A percentile compares a stretch with the other conserved stretches of the same genome.
Conservation (phyloP, 2,329 filamentous ascomycete genomes). For the Helminthosporium solani region DNA sequence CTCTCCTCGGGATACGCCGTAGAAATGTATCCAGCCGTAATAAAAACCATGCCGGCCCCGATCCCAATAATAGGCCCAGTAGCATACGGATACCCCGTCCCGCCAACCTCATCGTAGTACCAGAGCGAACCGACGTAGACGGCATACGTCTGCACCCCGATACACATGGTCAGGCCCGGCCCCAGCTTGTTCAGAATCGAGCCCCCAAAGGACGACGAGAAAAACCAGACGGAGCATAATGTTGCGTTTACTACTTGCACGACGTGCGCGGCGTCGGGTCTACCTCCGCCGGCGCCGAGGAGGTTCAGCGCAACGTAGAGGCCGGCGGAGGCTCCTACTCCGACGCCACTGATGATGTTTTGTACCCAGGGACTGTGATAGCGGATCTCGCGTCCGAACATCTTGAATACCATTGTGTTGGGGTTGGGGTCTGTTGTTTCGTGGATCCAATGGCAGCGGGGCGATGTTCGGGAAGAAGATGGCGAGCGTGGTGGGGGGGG, state of each 20-base stretch:
- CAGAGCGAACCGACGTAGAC: constrained; percentile 35
- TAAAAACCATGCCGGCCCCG: constrained; percentile 36
- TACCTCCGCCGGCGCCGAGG: constrained; percentile 32
- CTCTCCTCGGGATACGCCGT: constrained; percentile 35
- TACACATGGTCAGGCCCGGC: constrained; percentile 33
- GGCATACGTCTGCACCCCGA: constrained; percentile 33
- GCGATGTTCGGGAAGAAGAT: too few species aligned
- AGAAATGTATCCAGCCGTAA: constrained; percentile 33
- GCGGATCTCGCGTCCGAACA: constrained; percentile 23
- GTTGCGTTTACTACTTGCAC: constrained; percentile 37
- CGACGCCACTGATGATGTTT: constrained; percentile 30
- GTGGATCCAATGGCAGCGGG: too few species aligned
- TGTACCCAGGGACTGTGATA: constrained; percentile 36
- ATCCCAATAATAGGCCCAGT: constrained; percentile 35
- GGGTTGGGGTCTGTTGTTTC: background rate
- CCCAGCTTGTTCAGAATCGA: constrained; percentile 36
- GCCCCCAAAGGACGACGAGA: constrained; percentile 34
- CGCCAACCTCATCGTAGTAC: constrained; percentile 36
- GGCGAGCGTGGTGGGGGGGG: too few species aligned
- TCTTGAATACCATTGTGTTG: constrained; percentile 24
- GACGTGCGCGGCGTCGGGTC: constrained; percentile 31
- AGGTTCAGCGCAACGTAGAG: constrained; percentile 35
- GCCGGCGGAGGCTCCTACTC: constrained; percentile 32
- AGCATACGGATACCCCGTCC: constrained; percentile 32
- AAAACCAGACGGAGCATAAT: constrained; percentile 37